These are phyloP conservation scores for Apium graveolens DNA, from an alignment of 129 eudicot species.

Conservation along the genomic window DNA sequence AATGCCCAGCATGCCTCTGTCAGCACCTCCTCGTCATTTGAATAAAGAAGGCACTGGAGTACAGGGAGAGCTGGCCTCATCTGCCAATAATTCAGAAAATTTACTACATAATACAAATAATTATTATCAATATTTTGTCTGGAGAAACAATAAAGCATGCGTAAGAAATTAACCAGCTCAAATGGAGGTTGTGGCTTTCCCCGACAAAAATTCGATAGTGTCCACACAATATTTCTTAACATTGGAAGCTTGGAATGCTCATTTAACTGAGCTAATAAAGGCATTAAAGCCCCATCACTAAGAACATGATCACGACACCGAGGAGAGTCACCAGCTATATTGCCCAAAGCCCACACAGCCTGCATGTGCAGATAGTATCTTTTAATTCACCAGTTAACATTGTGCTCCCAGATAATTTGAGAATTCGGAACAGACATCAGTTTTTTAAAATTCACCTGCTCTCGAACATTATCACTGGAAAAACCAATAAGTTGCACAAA, in stretches of 20 bases:
- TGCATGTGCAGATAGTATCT: constrained; percentile 14
- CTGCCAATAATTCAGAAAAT: constrained; percentile 24
- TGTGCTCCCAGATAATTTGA: background rate
- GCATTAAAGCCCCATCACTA: constrained; percentile 64
- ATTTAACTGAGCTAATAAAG: constrained; percentile 62
- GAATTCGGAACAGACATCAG: background rate
- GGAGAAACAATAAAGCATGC: background rate
- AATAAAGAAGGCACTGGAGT: constrained; percentile 63
- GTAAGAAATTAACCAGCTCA: constrained; percentile 47
- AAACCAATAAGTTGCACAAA: constrained; percentile 78
- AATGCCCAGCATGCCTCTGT: constrained; percentile 97
- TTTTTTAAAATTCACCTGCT: constrained; percentile 46
- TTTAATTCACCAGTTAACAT: background rate
- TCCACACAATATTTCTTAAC: constrained; percentile 93
- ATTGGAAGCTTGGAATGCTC: constrained; percentile 82
- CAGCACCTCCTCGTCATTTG: constrained; percentile 80
- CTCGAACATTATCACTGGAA: constrained; percentile 84
- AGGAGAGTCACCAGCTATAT: constrained; percentile 91
- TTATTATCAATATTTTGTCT: background rate
- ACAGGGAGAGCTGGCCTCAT: constrained; percentile 78
- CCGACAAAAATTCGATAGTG: constrained; percentile 79
- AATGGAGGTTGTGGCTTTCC: constrained; percentile 90
- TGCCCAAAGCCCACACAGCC: constrained; percentile 98
- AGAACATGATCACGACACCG: constrained; percentile 86
- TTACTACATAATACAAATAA: background rate